These are phyloP conservation scores for Psilocybe azurescens DNA, from an alignment of 768 basidiomycete species.

Conservation along the genomic window DNA sequence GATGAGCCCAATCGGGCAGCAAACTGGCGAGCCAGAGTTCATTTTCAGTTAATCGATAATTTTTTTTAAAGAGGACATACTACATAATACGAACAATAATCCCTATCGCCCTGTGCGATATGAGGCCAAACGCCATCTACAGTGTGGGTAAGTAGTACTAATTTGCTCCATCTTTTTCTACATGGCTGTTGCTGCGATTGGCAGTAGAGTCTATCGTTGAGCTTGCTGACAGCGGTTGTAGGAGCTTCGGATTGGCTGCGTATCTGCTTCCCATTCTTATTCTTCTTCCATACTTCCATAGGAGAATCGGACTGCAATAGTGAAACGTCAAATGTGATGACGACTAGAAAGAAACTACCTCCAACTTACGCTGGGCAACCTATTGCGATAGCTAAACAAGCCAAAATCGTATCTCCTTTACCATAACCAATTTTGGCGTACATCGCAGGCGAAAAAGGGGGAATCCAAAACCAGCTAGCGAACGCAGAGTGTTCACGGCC, in stretches of 20 bases:
- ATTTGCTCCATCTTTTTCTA: not conserved
- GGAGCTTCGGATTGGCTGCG: not conserved
- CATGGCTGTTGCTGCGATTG: not conserved
- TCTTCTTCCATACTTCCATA: slow-evolving; percentile 38
- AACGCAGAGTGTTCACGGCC: slow-evolving; percentile 65
- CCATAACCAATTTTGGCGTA: slow-evolving; percentile 71
- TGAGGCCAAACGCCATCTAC: too few species aligned
- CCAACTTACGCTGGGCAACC: slow-evolving; percentile 62
- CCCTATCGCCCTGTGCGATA: too few species aligned
- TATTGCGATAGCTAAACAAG: slow-evolving; percentile 57
- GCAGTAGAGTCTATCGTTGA: not conserved
- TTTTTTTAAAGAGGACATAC: too few species aligned
- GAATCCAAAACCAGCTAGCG: slow-evolving; percentile 74
- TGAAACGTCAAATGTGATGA: not conserved
- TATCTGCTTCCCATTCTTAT: slow-evolving; percentile 53
- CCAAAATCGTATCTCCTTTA: slow-evolving; percentile 70
- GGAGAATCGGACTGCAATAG: slow-evolving; percentile 35
- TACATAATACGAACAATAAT: too few species aligned
- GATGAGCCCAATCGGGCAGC: too few species aligned
- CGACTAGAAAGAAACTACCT: not conserved
- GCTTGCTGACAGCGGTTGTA: not conserved
- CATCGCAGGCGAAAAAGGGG: slow-evolving; percentile 78
- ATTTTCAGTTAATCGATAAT: too few species aligned
- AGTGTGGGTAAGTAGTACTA: too few species aligned
- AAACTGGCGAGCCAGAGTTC: too few species aligned